A percentile compares a stretch with the other conserved stretches of the same genome.
Evolutionary conservation across 2,329 filamentous ascomycete species (phyloP).

Genomic region (Geoglossum cookeanum): DNA sequence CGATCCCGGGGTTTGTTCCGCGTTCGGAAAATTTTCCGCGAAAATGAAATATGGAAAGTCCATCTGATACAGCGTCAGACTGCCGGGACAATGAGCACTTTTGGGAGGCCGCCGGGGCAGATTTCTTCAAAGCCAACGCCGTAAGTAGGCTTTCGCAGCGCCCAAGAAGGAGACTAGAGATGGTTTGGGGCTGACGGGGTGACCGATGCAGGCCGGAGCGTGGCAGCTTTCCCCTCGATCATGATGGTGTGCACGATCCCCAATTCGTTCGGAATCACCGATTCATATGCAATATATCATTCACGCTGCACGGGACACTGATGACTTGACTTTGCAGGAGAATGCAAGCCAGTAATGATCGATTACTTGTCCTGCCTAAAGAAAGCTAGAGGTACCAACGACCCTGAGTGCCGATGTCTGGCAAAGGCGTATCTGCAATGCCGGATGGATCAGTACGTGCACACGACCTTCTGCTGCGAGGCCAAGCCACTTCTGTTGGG

Average conservation of each 20-base stretch:
- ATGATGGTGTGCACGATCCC: slow-evolving; percentile 43
- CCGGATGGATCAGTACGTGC: slow-evolving; percentile 75
- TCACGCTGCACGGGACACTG: neutral
- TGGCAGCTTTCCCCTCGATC: slow-evolving; percentile 90
- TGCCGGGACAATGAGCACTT: slow-evolving; percentile 35
- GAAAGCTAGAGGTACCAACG: slow-evolving; percentile 64
- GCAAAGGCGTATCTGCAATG: slow-evolving; percentile 81
- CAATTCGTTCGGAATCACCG: neutral
- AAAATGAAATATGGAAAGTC: neutral
- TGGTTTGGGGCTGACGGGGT: neutral
- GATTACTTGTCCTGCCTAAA: slow-evolving; percentile 78
- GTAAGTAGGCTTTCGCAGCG: slow-evolving; percentile 27
- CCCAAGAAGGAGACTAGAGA: neutral
- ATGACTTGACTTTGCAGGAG: slow-evolving; percentile 34
- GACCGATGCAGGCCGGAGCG: slow-evolving; percentile 51
- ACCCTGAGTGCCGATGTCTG: slow-evolving; percentile 63
- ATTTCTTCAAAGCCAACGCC: slow-evolving; percentile 49
- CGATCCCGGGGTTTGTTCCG: neutral
- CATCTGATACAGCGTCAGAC: neutral
- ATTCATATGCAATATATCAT: neutral
- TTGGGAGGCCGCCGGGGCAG: slow-evolving; percentile 51
- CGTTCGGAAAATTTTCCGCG: neutral
- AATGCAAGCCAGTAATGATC: slow-evolving; percentile 81
- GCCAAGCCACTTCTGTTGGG: neutral
- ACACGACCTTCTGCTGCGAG: neutral